Conservation (phyloP, 306 rosid genomes). For the Ormosia emarginata region DNA sequence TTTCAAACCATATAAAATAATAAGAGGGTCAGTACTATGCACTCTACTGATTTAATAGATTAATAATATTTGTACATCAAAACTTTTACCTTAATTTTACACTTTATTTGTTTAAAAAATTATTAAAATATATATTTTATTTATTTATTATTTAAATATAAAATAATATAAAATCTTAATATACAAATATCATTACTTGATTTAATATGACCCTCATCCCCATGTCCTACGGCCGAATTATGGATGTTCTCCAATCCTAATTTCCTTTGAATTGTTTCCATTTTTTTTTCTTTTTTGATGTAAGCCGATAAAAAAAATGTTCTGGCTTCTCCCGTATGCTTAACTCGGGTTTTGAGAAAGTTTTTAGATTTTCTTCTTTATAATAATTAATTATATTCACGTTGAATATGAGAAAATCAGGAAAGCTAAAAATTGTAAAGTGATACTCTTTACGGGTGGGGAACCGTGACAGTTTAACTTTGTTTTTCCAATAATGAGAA, state of each 20-base stretch:
- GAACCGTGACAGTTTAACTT: slow-evolving; percentile 61
- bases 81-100: no score
- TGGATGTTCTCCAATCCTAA: neutral
- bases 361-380: slow-evolving; percentile 21
- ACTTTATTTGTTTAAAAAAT: no score
- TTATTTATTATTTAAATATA: no score
- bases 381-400: neutral
- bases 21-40: no score
- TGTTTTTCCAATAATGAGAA: slow-evolving; percentile 72
- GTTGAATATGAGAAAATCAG: slow-evolving; percentile 16
- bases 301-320: neutral
- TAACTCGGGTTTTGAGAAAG: slow-evolving; percentile 14
- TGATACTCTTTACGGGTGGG: slow-evolving; percentile 44
- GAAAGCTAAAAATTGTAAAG: slow-evolving; percentile 48
- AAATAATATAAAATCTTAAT: no score
- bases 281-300: neutral
- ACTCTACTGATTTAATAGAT: no score
- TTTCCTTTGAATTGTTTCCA: neutral
- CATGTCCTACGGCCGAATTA: neutral
- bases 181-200: no score
- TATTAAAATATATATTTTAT: no score
- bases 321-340: slow-evolving; percentile 35
- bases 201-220: neutral
- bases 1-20: no score
- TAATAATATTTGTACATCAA: no score